A percentile compares a stretch with the other conserved stretches of the same genome.
These are phyloP conservation scores for Trichaptum fuscoviolaceum DNA, from an alignment of 768 basidiomycete genomes.

Conservation along the genomic window DNA sequence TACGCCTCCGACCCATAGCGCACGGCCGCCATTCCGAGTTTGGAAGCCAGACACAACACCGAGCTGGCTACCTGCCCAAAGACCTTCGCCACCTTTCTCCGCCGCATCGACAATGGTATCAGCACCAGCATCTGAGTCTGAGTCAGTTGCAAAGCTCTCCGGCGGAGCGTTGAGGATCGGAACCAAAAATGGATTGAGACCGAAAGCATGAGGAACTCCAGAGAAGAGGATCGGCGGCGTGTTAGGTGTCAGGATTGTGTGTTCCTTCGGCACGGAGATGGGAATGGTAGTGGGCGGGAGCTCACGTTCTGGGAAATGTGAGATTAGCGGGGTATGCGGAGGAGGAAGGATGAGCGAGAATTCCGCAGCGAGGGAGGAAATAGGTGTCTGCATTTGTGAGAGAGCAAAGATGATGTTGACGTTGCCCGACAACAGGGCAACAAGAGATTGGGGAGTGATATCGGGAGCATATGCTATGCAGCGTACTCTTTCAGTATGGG, in stretches of 20 bases:
- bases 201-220: conserved; percentile 59
- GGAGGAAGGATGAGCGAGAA: conserved; percentile 89
- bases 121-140: conserved; percentile 48
- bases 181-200: conserved; percentile 71
- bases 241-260: conserved; percentile 42
- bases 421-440: conserved; percentile 58
- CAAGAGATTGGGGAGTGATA: conserved; percentile 76
- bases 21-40: conserved; percentile 66
- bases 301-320: conserved; percentile 77
- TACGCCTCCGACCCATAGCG: conserved; percentile 76
- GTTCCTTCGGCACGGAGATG: conserved; percentile 42
- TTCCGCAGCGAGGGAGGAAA: conserved; percentile 79
- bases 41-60: conserved; percentile 88
- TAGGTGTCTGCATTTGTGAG: conserved; percentile 66
- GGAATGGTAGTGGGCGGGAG: conserved; percentile 62
- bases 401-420: conserved; percentile 85
- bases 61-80: conserved; percentile 77
- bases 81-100: conserved; percentile 70
- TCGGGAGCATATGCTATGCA: conserved; percentile 61
- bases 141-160: conserved; percentile 72
- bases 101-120: conserved; percentile 65
- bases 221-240: conserved; percentile 70
- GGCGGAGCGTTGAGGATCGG: conserved; percentile 76
- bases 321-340: conserved; percentile 75
- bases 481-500: conserved; percentile 8